Base-by-base conservation (phyloP, 768 basidiomycete genomes). In the Mycena indigotica region DNA sequence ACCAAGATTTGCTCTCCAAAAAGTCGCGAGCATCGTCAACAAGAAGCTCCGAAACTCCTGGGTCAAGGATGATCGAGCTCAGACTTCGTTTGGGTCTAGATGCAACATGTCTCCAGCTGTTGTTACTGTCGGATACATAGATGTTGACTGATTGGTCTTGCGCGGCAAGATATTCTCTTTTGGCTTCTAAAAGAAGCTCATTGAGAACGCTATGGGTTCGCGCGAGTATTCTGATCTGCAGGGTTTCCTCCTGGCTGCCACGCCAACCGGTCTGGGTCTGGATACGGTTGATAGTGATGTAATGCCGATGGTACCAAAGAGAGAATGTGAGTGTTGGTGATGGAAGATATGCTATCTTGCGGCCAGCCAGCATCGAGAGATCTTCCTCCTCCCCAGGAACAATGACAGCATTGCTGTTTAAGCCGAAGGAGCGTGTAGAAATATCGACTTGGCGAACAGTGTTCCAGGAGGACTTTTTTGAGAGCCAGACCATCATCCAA, bases 401-500 rank as follows among this genome's bases (percentile, higher is more conserved):
- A 40, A 73, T 57, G 3, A 75, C 58, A 0, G 69, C 70, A 35
- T 66, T 62, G 4, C 69, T 65, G 21, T 70, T 66, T 4, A 77
- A 68, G 16, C 67, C 75, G 67, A 72, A 80, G 62, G 66, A 64
- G 19, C 39, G 62, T 4, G 84, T 86, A 62, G 74, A 79, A 30
- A 87, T 72, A 40, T 83, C 70, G 24, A 87, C 73, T 54, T 80
- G 77, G 8, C 85, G 80, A 6, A 82, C 78, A 32, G 70, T 66
- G 51, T 65, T 75, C 52, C 52, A 21, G 56, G 53, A 28, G 58
- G 64, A 30, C 56, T 63, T 17, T 64, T 68, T 68, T 70, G 85
- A 83, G 0, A 90, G 69, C 88, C 88, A 91, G 38, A 78, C 70
- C 79, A 88, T 80, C 65, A 90, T 77, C 89, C 89, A 91, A 38